A percentile compares a stretch with the other conserved stretches of the same genome.
phyloP scores from a whole-genome alignment of 2,329 filamentous ascomycete genomes.

The Ramichloridium luteum region DNA sequence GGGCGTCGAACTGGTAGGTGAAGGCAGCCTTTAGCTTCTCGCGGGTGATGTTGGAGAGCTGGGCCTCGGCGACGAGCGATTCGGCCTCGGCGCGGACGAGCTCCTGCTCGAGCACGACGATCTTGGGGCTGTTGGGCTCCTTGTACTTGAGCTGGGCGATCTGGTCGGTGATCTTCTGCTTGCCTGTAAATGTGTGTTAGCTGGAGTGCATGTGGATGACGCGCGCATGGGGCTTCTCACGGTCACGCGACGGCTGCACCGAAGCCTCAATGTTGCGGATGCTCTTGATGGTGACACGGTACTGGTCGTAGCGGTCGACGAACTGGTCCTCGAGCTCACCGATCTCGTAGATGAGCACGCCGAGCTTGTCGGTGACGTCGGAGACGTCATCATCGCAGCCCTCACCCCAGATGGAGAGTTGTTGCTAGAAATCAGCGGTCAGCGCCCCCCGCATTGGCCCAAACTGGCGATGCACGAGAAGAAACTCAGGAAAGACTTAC shows the following conservation, averaged over 20 bases:
- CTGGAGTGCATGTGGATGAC: no score
- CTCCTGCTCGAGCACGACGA: conserved; percentile 95
- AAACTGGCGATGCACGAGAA: neutral
- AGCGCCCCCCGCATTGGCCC: no score
- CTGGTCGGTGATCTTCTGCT: conserved; percentile 98
- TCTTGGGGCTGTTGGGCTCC: conserved; percentile 94
- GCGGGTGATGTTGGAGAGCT: conserved; percentile 97
- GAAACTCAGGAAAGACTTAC: conserved; percentile 43
- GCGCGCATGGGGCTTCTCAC: conserved; percentile 53
- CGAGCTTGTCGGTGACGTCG: conserved; percentile 95
- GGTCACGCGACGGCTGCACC: conserved; percentile 92
- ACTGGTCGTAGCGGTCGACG: conserved; percentile 97
- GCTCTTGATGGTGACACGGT: conserved; percentile 97
- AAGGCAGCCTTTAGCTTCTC: conserved; percentile 99
- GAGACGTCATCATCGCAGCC: conserved; percentile 93
- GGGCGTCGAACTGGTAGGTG: conserved; percentile 93
- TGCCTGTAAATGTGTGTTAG: conserved; percentile 54
- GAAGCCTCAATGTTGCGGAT: conserved; percentile 98
- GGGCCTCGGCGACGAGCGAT: conserved; percentile 94
- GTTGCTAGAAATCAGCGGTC: conserved; percentile 60
- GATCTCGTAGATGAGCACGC: conserved; percentile 95
- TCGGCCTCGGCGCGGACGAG: conserved; percentile 96
- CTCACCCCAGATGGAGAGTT: conserved; percentile 97
- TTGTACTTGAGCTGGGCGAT: conserved; percentile 99
- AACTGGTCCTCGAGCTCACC: conserved; percentile 97